These are phyloP conservation scores for Linnemannia exigua DNA, from an alignment of 192 early-diverging fungal species.

Conservation along the genomic window DNA sequence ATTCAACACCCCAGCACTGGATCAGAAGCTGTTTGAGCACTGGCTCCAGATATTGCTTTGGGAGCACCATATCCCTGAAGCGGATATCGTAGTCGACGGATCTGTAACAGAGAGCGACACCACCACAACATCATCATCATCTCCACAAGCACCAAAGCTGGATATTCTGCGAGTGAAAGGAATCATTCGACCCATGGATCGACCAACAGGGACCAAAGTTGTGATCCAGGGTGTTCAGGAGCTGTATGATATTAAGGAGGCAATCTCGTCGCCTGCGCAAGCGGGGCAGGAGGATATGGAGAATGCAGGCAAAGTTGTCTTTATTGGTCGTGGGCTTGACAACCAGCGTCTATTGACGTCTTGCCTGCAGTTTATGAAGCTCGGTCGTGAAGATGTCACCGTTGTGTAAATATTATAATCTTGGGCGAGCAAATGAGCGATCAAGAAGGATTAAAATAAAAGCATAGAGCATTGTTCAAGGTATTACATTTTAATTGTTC, in stretches of 20 bases:
- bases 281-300: slow-evolving; percentile 23
- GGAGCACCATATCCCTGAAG: slow-evolving; percentile 68
- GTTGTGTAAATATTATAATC: slow-evolving; percentile 24
- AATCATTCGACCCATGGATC: slow-evolving; percentile 58
- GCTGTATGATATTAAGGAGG: slow-evolving; percentile 68
- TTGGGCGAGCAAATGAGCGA: too few relatives aligned
- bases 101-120: not conserved
- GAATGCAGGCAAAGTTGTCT: slow-evolving; percentile 48
- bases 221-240: slow-evolving; percentile 78
- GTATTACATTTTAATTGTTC: too few relatives aligned
- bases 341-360: slow-evolving; percentile 23
- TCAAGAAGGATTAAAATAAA: not conserved
- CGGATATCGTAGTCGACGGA: not conserved
- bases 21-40: slow-evolving; percentile 60
- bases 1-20: slow-evolving; percentile 67
- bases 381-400: slow-evolving; percentile 11
- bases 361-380: slow-evolving; percentile 31
- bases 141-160: slow-evolving; percentile 29
- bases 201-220: slow-evolving; percentile 49
- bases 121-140: not conserved
- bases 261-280: not conserved
- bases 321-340: slow-evolving; percentile 58
- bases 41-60: slow-evolving; percentile 85
- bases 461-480: not conserved
- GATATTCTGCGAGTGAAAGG: slow-evolving; percentile 74